These are phyloP conservation scores for Sphenostylis stenocarpa DNA, from an alignment of 306 rosid genomes.

Conservation along the genomic window DNA sequence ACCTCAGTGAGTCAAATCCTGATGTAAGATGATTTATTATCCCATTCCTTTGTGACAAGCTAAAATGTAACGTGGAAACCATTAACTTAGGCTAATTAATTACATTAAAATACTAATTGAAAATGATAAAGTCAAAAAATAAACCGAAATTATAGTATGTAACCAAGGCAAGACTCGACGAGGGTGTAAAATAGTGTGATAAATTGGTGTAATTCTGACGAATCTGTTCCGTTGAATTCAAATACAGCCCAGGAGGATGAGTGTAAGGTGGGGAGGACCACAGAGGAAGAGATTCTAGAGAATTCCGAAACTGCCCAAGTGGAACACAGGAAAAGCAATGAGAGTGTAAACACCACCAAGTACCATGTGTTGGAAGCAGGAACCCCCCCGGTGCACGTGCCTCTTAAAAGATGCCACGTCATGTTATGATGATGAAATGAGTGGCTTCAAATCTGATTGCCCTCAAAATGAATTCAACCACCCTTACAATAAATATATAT, in stretches of 20 bases:
- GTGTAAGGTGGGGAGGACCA: background rate
- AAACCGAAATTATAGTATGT: background rate
- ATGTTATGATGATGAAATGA: constrained; percentile 32
- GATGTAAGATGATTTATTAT: background rate
- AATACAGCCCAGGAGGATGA: background rate
- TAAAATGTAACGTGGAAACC: background rate
- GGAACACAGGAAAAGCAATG: background rate
- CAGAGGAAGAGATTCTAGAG: background rate
- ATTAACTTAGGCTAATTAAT: background rate
- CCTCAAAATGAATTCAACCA: background rate
- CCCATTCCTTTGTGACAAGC: background rate
- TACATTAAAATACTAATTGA: background rate
- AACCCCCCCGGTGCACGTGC: constrained; percentile 58
- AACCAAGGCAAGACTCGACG: background rate
- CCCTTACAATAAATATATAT: background rate
- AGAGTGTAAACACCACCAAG: background rate
- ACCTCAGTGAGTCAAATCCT: background rate
- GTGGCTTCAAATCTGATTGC: constrained; percentile 48
- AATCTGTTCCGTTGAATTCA: constrained; percentile 24
- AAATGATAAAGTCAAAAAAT: background rate
- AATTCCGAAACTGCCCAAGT: constrained; percentile 23
- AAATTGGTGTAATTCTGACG: background rate
- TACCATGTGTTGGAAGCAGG: constrained; percentile 41
- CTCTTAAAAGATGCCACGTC: constrained; percentile 60
- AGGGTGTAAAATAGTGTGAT: background rate